Evolutionary conservation across 208 protist species (phyloP).

Genomic region (Crithidia fasciculata): DNA sequence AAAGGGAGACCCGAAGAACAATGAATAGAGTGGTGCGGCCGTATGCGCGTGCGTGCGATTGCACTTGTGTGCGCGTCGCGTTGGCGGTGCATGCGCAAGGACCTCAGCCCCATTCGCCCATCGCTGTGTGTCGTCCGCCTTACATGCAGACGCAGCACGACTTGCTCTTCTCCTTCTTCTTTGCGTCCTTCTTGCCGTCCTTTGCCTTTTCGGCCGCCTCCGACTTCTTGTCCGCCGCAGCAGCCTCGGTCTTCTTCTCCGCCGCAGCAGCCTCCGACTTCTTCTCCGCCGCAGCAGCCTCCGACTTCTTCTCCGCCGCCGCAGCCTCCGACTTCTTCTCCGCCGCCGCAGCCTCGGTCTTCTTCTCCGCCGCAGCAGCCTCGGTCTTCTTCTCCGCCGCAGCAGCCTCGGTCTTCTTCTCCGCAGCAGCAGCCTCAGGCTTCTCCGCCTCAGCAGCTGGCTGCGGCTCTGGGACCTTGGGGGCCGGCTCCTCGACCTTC

Average conservation of each 20-base stretch:
- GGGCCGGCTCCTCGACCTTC: conserved; percentile 1
- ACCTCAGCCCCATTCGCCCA: neutral
- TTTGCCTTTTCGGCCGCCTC: neutral
- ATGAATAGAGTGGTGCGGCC: no score
- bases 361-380: no score
- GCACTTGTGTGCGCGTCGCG: neutral
- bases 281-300: neutral
- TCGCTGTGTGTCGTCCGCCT: neutral
- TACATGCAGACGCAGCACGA: conserved; percentile 36
- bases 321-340: no score
- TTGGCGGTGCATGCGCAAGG: neutral
- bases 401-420: no score
- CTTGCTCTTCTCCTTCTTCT: conserved; percentile 17
- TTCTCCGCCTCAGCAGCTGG: neutral
- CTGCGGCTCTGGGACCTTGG: conserved; percentile 1
- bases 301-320: no score
- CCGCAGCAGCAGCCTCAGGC: neutral
- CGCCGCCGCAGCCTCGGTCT: no score
- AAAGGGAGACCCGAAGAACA: no score
- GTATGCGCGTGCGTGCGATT: neutral
- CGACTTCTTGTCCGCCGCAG: neutral
- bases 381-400: conserved; percentile 3
- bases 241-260: conserved; percentile 3
- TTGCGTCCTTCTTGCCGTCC: conserved; percentile 3
- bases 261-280: neutral